phyloP scores from a whole-genome alignment of 352 stramenopile genomes.

The Pythium biforme region DNA sequence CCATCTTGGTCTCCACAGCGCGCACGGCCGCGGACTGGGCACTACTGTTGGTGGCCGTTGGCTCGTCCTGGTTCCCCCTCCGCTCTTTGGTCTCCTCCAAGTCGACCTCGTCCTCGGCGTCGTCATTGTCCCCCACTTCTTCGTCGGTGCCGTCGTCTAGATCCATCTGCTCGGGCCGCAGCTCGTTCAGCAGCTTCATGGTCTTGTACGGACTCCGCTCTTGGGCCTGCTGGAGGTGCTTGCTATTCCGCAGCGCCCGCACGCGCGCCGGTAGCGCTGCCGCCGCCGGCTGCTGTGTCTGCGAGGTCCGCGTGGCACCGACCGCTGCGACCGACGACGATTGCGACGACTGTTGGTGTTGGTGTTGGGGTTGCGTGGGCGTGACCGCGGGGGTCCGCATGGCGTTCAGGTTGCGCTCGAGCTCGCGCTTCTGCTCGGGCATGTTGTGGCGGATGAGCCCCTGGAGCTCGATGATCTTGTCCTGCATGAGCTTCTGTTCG shows the following conservation, averaged over 20 bases:
- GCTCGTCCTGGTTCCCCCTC: slow-evolving; percentile 7
- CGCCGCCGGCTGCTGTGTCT: slow-evolving; percentile 14
- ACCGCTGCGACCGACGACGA: background rate
- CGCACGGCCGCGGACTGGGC: slow-evolving; percentile 18
- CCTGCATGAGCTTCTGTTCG: slow-evolving; percentile 71
- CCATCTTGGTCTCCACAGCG: slow-evolving; percentile 29
- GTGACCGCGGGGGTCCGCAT: slow-evolving; percentile 19
- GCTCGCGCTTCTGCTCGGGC: slow-evolving; percentile 39
- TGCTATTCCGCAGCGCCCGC: slow-evolving; percentile 13
- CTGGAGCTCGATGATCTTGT: slow-evolving; percentile 80
- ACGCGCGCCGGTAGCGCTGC: background rate
- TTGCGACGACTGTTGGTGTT: background rate
- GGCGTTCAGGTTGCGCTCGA: slow-evolving; percentile 34
- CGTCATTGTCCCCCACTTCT: slow-evolving; percentile 5
- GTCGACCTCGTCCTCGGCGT: slow-evolving; percentile 10
- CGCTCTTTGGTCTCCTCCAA: slow-evolving; percentile 9
- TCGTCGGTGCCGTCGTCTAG: slow-evolving; percentile 12
- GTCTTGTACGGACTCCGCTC: slow-evolving; percentile 24
- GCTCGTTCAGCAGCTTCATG: slow-evolving; percentile 24
- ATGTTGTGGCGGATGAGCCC: slow-evolving; percentile 53
- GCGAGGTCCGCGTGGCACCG: slow-evolving; percentile 5
- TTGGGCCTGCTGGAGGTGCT: slow-evolving; percentile 15
- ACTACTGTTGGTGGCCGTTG: background rate
- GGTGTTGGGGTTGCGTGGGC: background rate
- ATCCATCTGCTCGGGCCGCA: slow-evolving; percentile 13